A percentile compares a stretch with the other conserved stretches of the same genome.
Evolutionary conservation across 2,329 filamentous ascomycete species (phyloP).

Genomic region (Ascosphaera aggregata): DNA sequence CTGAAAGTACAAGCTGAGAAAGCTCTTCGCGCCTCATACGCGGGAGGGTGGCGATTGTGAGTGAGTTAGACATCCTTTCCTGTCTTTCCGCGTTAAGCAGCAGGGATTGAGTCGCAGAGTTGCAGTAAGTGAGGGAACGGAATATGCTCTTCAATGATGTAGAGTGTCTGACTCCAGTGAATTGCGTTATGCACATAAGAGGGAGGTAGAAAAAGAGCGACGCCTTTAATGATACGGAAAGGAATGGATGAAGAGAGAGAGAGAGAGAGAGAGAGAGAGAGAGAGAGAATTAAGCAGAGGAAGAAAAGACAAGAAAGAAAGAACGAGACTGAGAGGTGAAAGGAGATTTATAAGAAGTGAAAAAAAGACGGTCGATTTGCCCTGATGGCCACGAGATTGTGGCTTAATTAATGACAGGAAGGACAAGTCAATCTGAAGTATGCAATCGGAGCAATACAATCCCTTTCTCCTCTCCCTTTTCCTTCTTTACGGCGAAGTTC

Average conservation of each 20-base stretch:
- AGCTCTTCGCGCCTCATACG: conserved; percentile 48
- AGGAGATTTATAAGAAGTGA: not conserved
- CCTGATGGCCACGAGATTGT: too few relatives aligned
- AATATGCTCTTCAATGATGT: not conserved
- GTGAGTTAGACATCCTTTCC: conserved; percentile 26
- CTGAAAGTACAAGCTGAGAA: conserved; percentile 36
- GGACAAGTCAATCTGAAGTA: too few relatives aligned
- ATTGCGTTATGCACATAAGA: not conserved
- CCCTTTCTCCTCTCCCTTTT: too few relatives aligned
- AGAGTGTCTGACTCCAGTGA: not conserved
- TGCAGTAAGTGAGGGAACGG: not conserved
- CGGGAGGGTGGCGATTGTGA: conserved; percentile 38
- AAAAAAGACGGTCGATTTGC: too few relatives aligned
- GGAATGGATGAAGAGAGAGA: too few relatives aligned
- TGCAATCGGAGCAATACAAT: too few relatives aligned
- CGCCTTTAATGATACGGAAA: too few relatives aligned
- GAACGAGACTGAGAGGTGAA: not conserved
- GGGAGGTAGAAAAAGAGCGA: too few relatives aligned
- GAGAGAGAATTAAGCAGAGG: too few relatives aligned
- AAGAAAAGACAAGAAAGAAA: not conserved
- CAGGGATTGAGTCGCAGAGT: not conserved
- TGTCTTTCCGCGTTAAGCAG: conserved; percentile 2
- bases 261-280: too few relatives aligned
- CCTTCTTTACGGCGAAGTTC: not conserved
- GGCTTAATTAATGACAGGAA: too few relatives aligned